Evolutionary conservation across 2,329 filamentous ascomycete species (phyloP), one percentile per base, ranked within the genome.

Genomic region (Fusarium duplospermum): DNA sequence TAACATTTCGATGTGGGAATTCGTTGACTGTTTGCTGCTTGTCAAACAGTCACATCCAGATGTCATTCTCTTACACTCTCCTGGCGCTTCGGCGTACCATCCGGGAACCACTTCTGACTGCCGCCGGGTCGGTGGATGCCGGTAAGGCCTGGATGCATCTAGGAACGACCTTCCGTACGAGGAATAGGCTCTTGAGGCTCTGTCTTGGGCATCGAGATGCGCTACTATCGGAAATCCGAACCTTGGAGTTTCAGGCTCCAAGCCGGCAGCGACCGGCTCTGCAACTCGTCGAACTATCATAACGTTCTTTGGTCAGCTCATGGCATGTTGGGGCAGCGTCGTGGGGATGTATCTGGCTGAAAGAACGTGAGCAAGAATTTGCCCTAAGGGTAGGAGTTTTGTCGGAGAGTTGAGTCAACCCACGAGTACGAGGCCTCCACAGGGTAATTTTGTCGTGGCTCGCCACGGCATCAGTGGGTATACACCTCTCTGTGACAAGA

Each of bases 121-220:
- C 54, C 52, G 29, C 62, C 29, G 50, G 24, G 35, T 27, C 3
- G 20, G 40, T 14, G 38, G 36, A 24, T 31, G 56, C 45, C 38
- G 18, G 45, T 24, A 24, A 42, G 52, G 35, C 31, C 20, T 33
- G 56, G 18, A 16, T 33, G 20, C 40, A 60, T 36, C 52, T 36
- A 47, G 61, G 31, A 64, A 59, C 31, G 27, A 35, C 40, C 45
- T 60, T 36, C 52, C 52, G n/a, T 65, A 40, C 42, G 31, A 47
- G 40, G 52, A 24, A 52, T 61, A 35, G 29, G 29, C 20, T 22
- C 27, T 59, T 58, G 64, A 38, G 62, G 62, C 45, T 57, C 62
- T 58, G 50, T 56, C 50, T 64, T 64, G 52, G 62, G 62, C 62
- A 65, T 58, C 62, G n/a, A 65, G 36, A 58, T 35, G 38, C 16